These are phyloP conservation scores for Catharanthus roseus DNA, from an alignment of 257 asterid species.

Conservation along the genomic window DNA sequence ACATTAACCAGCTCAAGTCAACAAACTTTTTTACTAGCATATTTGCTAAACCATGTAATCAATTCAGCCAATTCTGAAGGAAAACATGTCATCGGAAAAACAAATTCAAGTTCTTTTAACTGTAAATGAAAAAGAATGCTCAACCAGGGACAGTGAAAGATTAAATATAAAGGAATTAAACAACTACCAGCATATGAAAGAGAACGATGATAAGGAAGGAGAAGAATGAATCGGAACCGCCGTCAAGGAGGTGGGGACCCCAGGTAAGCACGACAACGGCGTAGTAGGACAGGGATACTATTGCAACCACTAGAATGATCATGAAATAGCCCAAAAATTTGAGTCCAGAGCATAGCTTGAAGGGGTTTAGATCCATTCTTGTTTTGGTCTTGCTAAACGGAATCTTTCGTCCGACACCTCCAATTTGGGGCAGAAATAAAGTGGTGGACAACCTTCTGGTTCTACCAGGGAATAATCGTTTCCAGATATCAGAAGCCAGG, in stretches of 20 bases:
- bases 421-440: conserved; percentile 9
- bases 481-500: conserved; percentile 31
- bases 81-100: neutral
- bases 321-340: conserved; percentile 73
- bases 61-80: neutral
- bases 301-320: conserved; percentile 47
- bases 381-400: neutral
- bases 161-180: neutral
- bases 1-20: neutral
- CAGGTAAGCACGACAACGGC: conserved; percentile 67
- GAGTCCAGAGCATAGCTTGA: conserved; percentile 63
- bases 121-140: neutral
- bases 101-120: neutral
- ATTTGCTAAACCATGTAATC: neutral
- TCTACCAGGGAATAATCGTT: conserved; percentile 30
- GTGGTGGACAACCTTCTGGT: conserved; percentile 11
- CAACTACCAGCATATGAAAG: conserved; percentile 65
- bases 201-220: conserved; percentile 42
- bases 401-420: neutral
- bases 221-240: conserved; percentile 36
- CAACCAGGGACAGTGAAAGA: neutral
- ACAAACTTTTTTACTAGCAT: neutral
- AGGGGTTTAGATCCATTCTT: conserved; percentile 61
- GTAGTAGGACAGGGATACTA: conserved; percentile 56
- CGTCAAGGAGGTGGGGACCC: conserved; percentile 58